A percentile compares a stretch with the other conserved stretches of the same genome.
Conservation (phyloP, 345 rosid species). For the Dipteronia sinensis region DNA sequence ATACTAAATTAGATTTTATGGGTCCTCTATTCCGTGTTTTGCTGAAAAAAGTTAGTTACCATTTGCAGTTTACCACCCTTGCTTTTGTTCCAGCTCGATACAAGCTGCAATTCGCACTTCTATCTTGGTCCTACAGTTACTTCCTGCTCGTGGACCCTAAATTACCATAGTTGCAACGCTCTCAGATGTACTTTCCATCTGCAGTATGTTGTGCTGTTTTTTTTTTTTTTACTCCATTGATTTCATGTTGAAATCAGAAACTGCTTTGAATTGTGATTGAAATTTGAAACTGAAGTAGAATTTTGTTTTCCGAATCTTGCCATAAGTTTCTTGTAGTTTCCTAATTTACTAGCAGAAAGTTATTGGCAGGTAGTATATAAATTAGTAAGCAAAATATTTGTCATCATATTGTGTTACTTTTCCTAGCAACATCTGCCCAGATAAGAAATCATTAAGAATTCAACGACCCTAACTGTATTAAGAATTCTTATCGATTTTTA, state of each 20-base stretch:
- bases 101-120: slow-evolving; percentile 13
- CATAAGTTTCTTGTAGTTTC: background rate
- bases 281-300: background rate
- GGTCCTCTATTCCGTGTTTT: background rate
- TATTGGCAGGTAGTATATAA: background rate
- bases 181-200: slow-evolving; percentile 11
- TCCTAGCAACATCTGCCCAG: background rate
- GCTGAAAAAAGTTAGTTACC: slow-evolving; percentile 10
- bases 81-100: background rate
- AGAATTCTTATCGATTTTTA: background rate
- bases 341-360: background rate
- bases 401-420: background rate
- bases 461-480: background rate
- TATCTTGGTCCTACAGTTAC: background rate
- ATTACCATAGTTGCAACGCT: background rate
- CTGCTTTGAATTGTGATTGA: background rate
- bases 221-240: background rate
- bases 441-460: background rate
- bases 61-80: slow-evolving; percentile 5
- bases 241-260: background rate
- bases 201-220: background rate
- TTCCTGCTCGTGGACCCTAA: background rate
- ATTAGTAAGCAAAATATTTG: background rate
- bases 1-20: background rate
- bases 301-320: background rate